Conservation (phyloP, 108 stramenopile genomes). For the Cyclotella baltica region DNA sequence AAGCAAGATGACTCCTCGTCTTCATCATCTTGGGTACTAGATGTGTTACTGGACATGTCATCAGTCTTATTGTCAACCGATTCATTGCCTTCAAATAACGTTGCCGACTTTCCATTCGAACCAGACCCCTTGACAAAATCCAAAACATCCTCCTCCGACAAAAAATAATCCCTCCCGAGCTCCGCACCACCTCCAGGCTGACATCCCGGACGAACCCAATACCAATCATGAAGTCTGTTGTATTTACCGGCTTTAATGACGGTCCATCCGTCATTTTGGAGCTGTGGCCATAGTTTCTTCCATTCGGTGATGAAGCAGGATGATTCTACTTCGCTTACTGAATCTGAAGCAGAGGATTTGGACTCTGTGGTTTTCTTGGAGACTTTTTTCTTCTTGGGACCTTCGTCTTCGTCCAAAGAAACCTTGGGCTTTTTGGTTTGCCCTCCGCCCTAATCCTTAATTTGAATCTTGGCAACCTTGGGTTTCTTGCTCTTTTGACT, state of each 20-base stretch:
- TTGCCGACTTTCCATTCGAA: neutral
- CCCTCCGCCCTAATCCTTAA: too few relatives aligned
- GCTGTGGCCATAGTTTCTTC: neutral
- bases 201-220: slow-evolving; percentile 37
- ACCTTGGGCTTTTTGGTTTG: neutral
- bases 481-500: slow-evolving; percentile 3
- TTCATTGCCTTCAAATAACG: too few relatives aligned
- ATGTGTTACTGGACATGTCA: too few relatives aligned
- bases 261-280: slow-evolving; percentile 27
- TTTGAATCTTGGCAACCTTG: slow-evolving; percentile 10
- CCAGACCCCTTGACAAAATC: slow-evolving; percentile 6
- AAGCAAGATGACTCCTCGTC: neutral
- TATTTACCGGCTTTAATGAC: slow-evolving; percentile 30
- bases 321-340: too few relatives aligned
- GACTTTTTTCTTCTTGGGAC: neutral
- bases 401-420: neutral
- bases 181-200: slow-evolving; percentile 23
- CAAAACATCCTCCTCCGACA: slow-evolving; percentile 38
- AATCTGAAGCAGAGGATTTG: neutral
- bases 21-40: too few relatives aligned
- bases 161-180: slow-evolving; percentile 40
- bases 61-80: too few relatives aligned
- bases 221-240: slow-evolving; percentile 49
- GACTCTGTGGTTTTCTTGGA: neutral
- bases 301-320: neutral